These are phyloP conservation scores for Blyttiomyces sp. DNA, from an alignment of 371 early-diverging fungal genomes.

Conservation along the genomic window DNA sequence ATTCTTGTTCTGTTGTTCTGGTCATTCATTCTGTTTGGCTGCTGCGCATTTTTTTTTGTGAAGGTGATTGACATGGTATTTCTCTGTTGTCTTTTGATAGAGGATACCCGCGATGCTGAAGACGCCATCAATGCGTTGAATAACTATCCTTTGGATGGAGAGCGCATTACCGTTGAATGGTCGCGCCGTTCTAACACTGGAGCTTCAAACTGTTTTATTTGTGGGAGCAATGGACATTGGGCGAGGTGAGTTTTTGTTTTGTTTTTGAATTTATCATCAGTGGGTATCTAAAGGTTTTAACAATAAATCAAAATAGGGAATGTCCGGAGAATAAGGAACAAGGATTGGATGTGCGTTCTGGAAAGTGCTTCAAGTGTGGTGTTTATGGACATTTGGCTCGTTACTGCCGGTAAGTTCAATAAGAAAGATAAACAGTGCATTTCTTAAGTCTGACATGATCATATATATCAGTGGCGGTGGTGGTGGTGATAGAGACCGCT, in stretches of 20 bases:
- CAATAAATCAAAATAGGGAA: slow-evolving; percentile 23
- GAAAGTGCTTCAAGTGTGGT: slow-evolving; percentile 54
- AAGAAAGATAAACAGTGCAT: not conserved
- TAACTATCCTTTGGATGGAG: slow-evolving; percentile 33
- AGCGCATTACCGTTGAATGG: slow-evolving; percentile 42
- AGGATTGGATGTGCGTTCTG: slow-evolving; percentile 43
- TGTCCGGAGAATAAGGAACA: slow-evolving; percentile 44
- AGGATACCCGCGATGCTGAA: slow-evolving; percentile 37
- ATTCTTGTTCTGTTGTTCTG: too few relatives aligned
- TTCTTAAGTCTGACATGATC: not conserved
- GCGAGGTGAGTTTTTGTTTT: slow-evolving; percentile 27
- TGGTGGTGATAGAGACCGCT: slow-evolving; percentile 10
- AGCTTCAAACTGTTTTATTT: slow-evolving; percentile 40
- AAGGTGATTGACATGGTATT: slow-evolving; percentile 4
- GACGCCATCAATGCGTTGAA: slow-evolving; percentile 36
- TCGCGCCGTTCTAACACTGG: slow-evolving; percentile 11
- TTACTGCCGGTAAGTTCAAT: slow-evolving; percentile 26
- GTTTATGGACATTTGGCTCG: slow-evolving; percentile 42
- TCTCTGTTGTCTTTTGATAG: slow-evolving; percentile 8
- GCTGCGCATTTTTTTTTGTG: not conserved
- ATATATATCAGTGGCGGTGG: not conserved
- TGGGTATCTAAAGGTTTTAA: not conserved
- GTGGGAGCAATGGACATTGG: slow-evolving; percentile 44
- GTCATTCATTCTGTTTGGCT: not conserved
- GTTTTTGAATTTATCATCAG: not conserved